Percentiles rank a stretch among this genome's conserved stretches.
Conservation (phyloP, 2,329 filamentous ascomycete species). For the Madurella fahalii region DNA sequence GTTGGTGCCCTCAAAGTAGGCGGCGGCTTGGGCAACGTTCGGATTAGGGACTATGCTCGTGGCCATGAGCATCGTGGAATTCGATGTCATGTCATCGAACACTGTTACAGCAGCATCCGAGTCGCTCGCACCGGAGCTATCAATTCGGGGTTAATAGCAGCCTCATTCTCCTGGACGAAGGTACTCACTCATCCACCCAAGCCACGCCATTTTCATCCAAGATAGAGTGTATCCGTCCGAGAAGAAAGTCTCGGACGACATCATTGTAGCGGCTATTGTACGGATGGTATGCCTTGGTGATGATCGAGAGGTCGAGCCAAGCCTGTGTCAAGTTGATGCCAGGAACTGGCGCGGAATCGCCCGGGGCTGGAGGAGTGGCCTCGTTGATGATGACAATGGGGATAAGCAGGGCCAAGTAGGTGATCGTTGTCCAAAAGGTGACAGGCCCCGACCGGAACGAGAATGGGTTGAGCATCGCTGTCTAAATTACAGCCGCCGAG, state of each 20-base stretch:
- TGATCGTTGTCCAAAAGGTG: slow-evolving; percentile 68
- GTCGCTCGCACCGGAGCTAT: slow-evolving; percentile 12
- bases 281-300: slow-evolving; percentile 76
- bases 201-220: slow-evolving; percentile 55
- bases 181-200: slow-evolving; percentile 37
- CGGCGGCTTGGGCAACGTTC: slow-evolving; percentile 33
- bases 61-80: slow-evolving; percentile 61
- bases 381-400: slow-evolving; percentile 71
- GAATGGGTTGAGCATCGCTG: slow-evolving; percentile 49
- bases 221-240: slow-evolving; percentile 67
- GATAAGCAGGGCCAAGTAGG: slow-evolving; percentile 75
- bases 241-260: slow-evolving; percentile 69
- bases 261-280: slow-evolving; percentile 87
- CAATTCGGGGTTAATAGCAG: slow-evolving; percentile 23
- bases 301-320: slow-evolving; percentile 74
- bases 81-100: slow-evolving; percentile 75
- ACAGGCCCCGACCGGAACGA: slow-evolving; percentile 79
- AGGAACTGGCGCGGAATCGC: slow-evolving; percentile 44
- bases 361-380: slow-evolving; percentile 65
- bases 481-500: not conserved
- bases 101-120: slow-evolving; percentile 44
- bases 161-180: not conserved
- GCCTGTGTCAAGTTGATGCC: slow-evolving; percentile 81
- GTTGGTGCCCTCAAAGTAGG: slow-evolving; percentile 92
- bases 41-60: slow-evolving; percentile 22